phyloP scores from a whole-genome alignment of 768 basidiomycete species.

The Chalciporus chontae region DNA sequence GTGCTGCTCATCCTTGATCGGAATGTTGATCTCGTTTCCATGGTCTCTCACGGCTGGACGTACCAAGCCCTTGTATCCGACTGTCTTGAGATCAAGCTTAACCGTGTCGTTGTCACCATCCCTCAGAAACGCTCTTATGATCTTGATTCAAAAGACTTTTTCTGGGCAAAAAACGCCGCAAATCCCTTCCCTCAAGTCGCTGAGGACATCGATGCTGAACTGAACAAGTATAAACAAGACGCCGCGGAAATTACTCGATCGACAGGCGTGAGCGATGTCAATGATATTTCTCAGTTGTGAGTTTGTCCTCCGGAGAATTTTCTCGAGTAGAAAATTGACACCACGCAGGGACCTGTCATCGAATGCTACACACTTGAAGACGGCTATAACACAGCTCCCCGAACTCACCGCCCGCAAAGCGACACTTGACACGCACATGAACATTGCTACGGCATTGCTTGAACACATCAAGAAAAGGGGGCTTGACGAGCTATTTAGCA shows the following conservation, averaged over 20 bases:
- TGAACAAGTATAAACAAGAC: slow-evolving; percentile 92
- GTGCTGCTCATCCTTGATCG: slow-evolving; percentile 93
- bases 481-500: slow-evolving; percentile 95
- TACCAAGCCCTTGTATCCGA: slow-evolving; percentile 98
- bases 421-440: slow-evolving; percentile 98
- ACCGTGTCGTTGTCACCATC: slow-evolving; percentile 81
- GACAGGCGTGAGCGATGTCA: slow-evolving; percentile 94
- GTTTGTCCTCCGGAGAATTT: slow-evolving; percentile 24
- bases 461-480: slow-evolving; percentile 95
- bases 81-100: slow-evolving; percentile 94
- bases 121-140: slow-evolving; percentile 84
- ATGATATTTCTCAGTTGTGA: slow-evolving; percentile 91
- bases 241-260: slow-evolving; percentile 95
- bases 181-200: slow-evolving; percentile 98
- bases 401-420: slow-evolving; percentile 96
- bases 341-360: slow-evolving; percentile 74
- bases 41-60: slow-evolving; percentile 97
- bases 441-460: slow-evolving; percentile 92
- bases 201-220: slow-evolving; percentile 90
- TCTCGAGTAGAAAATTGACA: slow-evolving; percentile 6
- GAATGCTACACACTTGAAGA: slow-evolving; percentile 92
- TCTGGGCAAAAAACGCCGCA: slow-evolving; percentile 95
- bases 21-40: slow-evolving; percentile 90
- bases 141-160: slow-evolving; percentile 97
- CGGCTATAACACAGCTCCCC: slow-evolving; percentile 94